Conservation (phyloP, 257 asterid genomes). For the Sherardia arvensis region DNA sequence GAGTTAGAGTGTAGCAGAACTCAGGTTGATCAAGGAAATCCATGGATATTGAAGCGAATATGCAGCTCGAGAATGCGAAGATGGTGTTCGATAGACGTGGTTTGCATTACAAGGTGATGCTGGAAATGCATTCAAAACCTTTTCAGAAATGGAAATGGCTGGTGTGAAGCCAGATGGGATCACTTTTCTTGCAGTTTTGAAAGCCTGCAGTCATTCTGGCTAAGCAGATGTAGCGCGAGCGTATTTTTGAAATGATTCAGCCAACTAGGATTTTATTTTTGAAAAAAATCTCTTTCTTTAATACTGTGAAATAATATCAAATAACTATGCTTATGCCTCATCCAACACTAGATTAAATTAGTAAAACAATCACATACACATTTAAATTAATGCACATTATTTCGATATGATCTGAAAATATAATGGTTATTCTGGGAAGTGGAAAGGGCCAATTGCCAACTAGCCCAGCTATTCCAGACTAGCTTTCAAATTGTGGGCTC, state of each 20-base stretch:
- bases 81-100: slow-evolving; percentile 30
- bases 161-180: slow-evolving; percentile 35
- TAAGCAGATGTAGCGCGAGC: slow-evolving; percentile 30
- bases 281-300: no score
- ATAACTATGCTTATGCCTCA: no score
- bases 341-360: no score
- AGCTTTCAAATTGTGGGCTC: not conserved
- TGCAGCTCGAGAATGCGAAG: slow-evolving; percentile 22
- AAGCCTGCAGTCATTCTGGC: slow-evolving; percentile 50
- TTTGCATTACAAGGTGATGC: slow-evolving; percentile 38
- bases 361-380: no score
- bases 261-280: no score
- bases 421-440: no score
- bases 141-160: slow-evolving; percentile 29
- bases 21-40: slow-evolving; percentile 34
- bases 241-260: no score
- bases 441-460: no score
- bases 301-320: no score
- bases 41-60: slow-evolving; percentile 28
- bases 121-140: slow-evolving; percentile 18
- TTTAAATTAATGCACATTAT: no score
- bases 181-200: slow-evolving; percentile 35
- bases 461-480: not conserved
- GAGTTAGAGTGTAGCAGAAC: slow-evolving; percentile 21
- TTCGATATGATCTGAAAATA: no score